Evolutionary conservation across 441 rosid species (phyloP).

Genomic region (Raphanus hybrid): DNA sequence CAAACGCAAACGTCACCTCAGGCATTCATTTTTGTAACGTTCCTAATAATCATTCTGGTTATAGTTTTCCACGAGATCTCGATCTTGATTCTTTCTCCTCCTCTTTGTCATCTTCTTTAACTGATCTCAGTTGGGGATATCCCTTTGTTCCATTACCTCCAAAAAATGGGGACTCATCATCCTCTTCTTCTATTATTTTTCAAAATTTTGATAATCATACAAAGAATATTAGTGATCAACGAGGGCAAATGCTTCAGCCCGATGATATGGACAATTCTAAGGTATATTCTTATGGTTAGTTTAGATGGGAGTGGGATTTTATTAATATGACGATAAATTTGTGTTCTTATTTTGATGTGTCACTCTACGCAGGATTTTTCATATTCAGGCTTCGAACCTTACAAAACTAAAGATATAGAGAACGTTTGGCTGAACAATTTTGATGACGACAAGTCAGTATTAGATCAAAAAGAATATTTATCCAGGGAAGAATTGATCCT

Average conservation of each 20-base stretch:
- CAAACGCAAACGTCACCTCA: background rate
- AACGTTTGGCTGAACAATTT: background rate
- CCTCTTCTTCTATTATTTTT: background rate
- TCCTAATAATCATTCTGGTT: background rate
- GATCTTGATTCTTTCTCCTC: conserved; percentile 21
- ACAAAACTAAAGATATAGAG: conserved; percentile 21
- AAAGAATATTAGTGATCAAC: conserved; percentile 17
- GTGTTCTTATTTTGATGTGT: background rate
- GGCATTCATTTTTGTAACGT: background rate
- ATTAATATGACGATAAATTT: background rate
- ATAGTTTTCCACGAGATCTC: conserved; percentile 1
- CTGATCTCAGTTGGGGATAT: background rate
- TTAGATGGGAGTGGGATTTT: background rate
- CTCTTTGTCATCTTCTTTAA: conserved; percentile 13
- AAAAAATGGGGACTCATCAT: conserved; percentile 10
- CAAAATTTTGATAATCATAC: conserved; percentile 23
- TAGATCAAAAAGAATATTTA: conserved; percentile 8
- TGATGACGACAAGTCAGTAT: background rate
- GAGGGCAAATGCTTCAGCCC: conserved; percentile 9
- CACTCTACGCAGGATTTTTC: conserved; percentile 28
- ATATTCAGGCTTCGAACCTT: background rate
- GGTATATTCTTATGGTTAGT: background rate
- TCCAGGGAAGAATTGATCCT: conserved; percentile 1
- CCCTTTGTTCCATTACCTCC: conserved; percentile 12
- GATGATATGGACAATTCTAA: conserved; percentile 15